phyloP scores from a whole-genome alignment of 495 filamentous ascomycete genomes.

The Choiromyces venosus region DNA sequence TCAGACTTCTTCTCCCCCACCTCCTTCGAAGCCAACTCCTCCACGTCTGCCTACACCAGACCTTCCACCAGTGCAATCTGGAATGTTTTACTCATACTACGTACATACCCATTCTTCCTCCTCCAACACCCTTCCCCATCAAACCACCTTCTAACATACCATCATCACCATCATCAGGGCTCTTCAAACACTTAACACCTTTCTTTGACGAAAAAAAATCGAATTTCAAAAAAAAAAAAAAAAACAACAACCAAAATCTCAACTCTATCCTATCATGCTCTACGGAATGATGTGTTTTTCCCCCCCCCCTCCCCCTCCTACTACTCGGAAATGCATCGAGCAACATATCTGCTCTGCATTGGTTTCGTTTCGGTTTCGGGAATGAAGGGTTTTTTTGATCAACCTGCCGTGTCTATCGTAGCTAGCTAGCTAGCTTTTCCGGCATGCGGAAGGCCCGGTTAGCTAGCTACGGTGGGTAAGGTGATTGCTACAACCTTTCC shows the following conservation, averaged over 20 bases:
- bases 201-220: not conserved
- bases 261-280: not conserved
- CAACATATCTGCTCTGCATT: not conserved
- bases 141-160: not conserved
- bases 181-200: not conserved
- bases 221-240: not conserved
- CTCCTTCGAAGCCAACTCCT: conserved; percentile 19
- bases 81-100: conserved; percentile 30
- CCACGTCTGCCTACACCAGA: conserved; percentile 31
- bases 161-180: not conserved
- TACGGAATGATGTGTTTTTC: not conserved
- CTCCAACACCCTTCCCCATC: not conserved
- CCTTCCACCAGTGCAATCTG: conserved; percentile 18
- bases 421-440: not conserved
- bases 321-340: not conserved
- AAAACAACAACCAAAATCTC: no score
- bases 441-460: no score
- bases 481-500: not conserved
- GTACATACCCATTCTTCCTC: conserved; percentile 6
- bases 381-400: no score
- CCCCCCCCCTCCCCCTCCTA: not conserved
- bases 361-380: not conserved
- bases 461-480: no score
- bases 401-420: no score
- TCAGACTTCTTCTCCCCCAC: conserved; percentile 10